Conservation (phyloP, 257 asterid genomes). For the Penstemon barbatus region DNA sequence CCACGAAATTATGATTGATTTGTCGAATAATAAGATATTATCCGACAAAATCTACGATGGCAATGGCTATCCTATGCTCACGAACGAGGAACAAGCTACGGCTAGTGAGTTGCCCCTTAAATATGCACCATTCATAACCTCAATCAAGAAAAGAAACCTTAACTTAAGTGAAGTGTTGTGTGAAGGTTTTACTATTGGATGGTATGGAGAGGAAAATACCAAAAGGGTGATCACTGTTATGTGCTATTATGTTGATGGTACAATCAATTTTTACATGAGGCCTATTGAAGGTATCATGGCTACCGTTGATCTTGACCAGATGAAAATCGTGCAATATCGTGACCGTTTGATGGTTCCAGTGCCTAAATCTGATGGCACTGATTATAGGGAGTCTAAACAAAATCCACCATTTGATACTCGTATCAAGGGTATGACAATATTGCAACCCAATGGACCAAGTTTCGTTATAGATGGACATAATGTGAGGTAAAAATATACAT, state of each 20-base stretch:
- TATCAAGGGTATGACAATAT: background rate
- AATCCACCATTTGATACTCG: background rate
- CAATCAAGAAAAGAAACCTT: slow-evolving; percentile 56
- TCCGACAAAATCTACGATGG: slow-evolving; percentile 46
- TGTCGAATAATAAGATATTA: slow-evolving; percentile 28
- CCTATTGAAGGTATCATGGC: slow-evolving; percentile 65
- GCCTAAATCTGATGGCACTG: slow-evolving; percentile 64
- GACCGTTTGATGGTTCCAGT: slow-evolving; percentile 56
- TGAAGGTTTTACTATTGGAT: slow-evolving; percentile 45
- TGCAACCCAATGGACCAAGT: slow-evolving; percentile 35
- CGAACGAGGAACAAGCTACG: slow-evolving; percentile 41
- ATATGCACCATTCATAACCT: slow-evolving; percentile 48
- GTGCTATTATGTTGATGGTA: slow-evolving; percentile 67
- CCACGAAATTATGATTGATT: slow-evolving; percentile 52
- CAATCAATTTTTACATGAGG: slow-evolving; percentile 67
- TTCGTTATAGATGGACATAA: slow-evolving; percentile 51
- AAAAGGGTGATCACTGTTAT: slow-evolving; percentile 46
- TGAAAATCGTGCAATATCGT: slow-evolving; percentile 40
- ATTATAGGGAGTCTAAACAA: slow-evolving; percentile 37
- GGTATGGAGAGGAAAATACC: slow-evolving; percentile 59
- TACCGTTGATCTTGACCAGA: slow-evolving; percentile 66
- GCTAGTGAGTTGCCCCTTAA: slow-evolving; percentile 42
- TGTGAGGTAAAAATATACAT: slow-evolving; percentile 41
- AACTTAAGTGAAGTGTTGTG: slow-evolving; percentile 57
- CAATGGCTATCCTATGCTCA: slow-evolving; percentile 51